Percentiles rank a stretch among this genome's conserved stretches.
These are phyloP conservation scores for Santalum album DNA, from an alignment of 164 flowering plant species.

Conservation along the genomic window DNA sequence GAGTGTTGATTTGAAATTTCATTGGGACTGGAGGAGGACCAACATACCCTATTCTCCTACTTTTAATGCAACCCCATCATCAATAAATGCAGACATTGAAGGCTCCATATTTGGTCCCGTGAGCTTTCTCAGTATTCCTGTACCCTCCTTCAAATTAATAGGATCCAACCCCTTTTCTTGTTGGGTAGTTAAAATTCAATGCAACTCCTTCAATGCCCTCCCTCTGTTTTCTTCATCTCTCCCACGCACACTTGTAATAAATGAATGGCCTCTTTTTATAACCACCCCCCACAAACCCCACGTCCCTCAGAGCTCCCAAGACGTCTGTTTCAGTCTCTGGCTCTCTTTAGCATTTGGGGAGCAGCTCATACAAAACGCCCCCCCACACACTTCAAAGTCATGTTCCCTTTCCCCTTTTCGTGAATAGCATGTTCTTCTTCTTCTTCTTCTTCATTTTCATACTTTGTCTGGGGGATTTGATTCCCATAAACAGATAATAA, in stretches of 20 bases:
- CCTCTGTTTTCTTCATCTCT: slow-evolving; percentile 2
- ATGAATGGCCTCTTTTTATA: too few species aligned
- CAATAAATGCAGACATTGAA: slow-evolving; percentile 25
- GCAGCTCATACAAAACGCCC: too few species aligned
- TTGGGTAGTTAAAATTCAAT: slow-evolving; percentile 33
- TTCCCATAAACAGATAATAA: too few species aligned
- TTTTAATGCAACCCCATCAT: slow-evolving; percentile 5
- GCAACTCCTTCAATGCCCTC: slow-evolving; percentile 23
- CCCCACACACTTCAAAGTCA: too few species aligned
- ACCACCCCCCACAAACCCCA: too few species aligned
- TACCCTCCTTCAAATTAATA: slow-evolving; percentile 19
- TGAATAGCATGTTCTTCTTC: too few species aligned
- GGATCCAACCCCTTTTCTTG: slow-evolving; percentile 27
- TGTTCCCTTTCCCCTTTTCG: too few species aligned
- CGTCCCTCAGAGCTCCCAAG: too few species aligned
- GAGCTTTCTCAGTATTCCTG: slow-evolving; percentile 17
- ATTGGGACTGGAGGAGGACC: slow-evolving; percentile 17
- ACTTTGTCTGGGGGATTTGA: too few species aligned
- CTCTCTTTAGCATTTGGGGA: too few species aligned
- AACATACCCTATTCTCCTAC: slow-evolving; percentile 16
- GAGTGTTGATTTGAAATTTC: not conserved
- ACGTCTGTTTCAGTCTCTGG: too few species aligned
- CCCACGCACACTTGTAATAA: not conserved
- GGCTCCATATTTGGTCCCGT: slow-evolving; percentile 20
- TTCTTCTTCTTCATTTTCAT: too few species aligned